These are phyloP conservation scores for Alternaria sp. DNA, from an alignment of 2,329 filamentous ascomycete species.

Conservation along the genomic window DNA sequence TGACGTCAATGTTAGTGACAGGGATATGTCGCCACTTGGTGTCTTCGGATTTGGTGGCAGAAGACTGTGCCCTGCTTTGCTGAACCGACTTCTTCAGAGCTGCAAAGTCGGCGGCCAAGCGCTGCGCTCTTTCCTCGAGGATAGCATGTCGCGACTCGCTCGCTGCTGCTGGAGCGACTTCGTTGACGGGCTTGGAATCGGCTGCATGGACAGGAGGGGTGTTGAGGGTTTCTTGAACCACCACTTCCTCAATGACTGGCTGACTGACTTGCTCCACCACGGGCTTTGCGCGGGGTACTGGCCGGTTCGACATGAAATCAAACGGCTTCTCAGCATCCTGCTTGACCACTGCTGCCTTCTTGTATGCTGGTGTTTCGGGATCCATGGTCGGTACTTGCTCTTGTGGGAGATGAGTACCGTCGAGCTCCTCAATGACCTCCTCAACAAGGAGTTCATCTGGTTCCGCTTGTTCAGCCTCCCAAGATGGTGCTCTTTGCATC, in stretches of 20 bases:
- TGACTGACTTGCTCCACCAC: constrained; percentile 49
- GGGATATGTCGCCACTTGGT: constrained; percentile 39
- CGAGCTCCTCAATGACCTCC: constrained; percentile 26
- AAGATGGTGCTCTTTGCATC: constrained; percentile 34
- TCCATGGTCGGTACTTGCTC: constrained; percentile 35
- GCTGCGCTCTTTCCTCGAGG: constrained; percentile 26
- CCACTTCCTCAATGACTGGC: constrained; percentile 33
- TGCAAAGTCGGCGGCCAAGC: constrained; percentile 24
- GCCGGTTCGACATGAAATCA: constrained; percentile 50
- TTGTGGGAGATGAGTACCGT: constrained; percentile 15
- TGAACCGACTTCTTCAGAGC: constrained; percentile 23
- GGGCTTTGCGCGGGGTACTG: constrained; percentile 40
- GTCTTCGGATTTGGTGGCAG: constrained; percentile 17
- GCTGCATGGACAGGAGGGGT: background rate
- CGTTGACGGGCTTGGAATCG: constrained; percentile 9
- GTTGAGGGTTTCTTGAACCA: constrained; percentile 7
- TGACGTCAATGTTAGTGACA: constrained; percentile 39
- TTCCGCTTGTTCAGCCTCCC: constrained; percentile 18
- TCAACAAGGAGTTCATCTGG: constrained; percentile 32
- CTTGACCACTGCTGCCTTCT: constrained; percentile 39
- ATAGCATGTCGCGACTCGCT: constrained; percentile 19
- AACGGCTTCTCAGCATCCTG: constrained; percentile 40
- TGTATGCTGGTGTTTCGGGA: constrained; percentile 35
- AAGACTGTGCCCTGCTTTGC: constrained; percentile 15
- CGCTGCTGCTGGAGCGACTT: constrained; percentile 6